These are phyloP conservation scores for Suillus subalutaceus DNA, from an alignment of 768 basidiomycete genomes.

Conservation along the genomic window DNA sequence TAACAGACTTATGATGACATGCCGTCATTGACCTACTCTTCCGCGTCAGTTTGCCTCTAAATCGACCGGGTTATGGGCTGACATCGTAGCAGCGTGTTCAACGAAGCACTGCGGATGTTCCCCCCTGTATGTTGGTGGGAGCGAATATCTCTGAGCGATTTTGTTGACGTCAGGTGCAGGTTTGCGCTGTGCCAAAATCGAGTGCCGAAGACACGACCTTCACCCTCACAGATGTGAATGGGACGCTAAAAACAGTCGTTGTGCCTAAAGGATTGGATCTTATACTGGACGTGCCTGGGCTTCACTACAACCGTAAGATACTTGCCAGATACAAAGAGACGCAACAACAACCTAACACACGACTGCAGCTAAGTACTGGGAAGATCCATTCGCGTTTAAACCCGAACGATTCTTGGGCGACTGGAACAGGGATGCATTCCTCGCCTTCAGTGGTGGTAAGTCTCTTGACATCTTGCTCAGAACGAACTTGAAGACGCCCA, in stretches of 20 bases:
- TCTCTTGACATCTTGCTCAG: not conserved
- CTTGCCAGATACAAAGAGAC: not conserved
- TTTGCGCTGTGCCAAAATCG: conserved; percentile 44
- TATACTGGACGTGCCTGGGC: conserved; percentile 39
- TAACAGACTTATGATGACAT: conserved; percentile 34
- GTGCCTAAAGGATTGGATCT: conserved; percentile 47
- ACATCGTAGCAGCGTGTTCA: conserved; percentile 26
- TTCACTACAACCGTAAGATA: conserved; percentile 55
- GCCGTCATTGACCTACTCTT: conserved; percentile 23
- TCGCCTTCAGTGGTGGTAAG: conserved; percentile 52
- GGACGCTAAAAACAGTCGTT: conserved; percentile 41
- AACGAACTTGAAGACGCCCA: not conserved
- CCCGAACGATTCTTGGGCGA: conserved; percentile 53
- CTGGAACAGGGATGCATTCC: conserved; percentile 57
- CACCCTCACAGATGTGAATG: conserved; percentile 35
- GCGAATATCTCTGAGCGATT: not conserved
- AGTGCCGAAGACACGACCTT: conserved; percentile 50
- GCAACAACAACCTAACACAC: not conserved
- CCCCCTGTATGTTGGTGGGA: conserved; percentile 27
- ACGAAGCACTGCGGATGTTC: conserved; percentile 36
- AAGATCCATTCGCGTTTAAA: conserved; percentile 38
- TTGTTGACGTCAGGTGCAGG: conserved; percentile 27
- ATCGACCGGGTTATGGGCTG: not conserved
- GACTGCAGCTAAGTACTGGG: conserved; percentile 39
- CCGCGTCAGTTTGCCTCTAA: conserved; percentile 24